A percentile compares a stretch with the other conserved stretches of the same genome.
These are phyloP conservation scores for Fraxinus americana DNA, from an alignment of 257 asterid genomes.

Conservation along the genomic window DNA sequence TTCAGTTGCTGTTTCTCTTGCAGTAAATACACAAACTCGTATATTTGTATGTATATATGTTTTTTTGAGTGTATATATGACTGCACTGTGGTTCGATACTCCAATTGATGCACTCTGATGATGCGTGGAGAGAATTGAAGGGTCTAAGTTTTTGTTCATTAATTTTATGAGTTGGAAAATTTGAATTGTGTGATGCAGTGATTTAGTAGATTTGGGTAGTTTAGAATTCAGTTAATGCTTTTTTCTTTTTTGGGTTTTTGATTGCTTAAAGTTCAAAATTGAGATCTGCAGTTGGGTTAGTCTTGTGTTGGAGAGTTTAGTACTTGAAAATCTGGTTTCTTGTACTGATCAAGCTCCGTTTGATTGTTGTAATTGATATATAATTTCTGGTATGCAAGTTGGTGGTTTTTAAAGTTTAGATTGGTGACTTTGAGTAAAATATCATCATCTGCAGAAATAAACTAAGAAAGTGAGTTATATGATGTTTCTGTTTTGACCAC, in stretches of 20 bases:
- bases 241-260: not conserved
- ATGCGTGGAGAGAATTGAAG: not conserved
- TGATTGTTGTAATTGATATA: not conserved
- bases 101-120: not conserved
- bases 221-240: not conserved
- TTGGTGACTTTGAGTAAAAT: slow-evolving; percentile 8
- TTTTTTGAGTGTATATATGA: not conserved
- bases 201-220: slow-evolving; percentile 1
- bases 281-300: not conserved
- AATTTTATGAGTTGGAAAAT: not conserved
- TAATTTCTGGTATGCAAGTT: slow-evolving; percentile 13
- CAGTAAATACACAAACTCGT: not conserved
- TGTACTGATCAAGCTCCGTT: not conserved
- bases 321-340: not conserved
- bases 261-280: not conserved
- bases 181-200: not conserved
- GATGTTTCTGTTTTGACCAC: not conserved
- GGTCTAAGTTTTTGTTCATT: not conserved
- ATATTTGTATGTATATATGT: not conserved
- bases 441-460: not conserved
- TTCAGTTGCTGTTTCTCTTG: slow-evolving; percentile 5
- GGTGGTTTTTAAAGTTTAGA: slow-evolving; percentile 10
- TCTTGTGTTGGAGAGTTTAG: not conserved
- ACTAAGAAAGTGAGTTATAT: not conserved
- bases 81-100: not conserved